phyloP scores from a whole-genome alignment of 306 rosid genomes.

The Astragalus membranaceus region DNA sequence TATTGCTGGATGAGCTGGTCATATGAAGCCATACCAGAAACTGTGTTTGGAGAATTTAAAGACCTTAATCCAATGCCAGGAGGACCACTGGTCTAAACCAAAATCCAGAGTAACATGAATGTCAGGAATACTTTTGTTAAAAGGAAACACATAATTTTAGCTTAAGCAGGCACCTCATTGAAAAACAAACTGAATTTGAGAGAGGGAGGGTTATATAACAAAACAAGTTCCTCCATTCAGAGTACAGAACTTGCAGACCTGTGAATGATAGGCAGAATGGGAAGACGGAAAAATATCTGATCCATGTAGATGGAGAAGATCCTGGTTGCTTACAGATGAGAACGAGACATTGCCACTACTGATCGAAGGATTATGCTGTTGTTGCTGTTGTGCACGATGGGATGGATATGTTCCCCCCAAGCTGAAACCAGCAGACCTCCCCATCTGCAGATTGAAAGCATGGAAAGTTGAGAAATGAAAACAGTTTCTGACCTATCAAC shows the following conservation, averaged over 20 bases:
- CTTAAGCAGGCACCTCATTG: not conserved
- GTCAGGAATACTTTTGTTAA: constrained; percentile 9
- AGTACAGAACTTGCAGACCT: constrained; percentile 44
- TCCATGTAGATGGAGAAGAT: constrained; percentile 86
- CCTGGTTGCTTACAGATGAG: constrained; percentile 84
- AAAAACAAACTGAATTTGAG: not conserved
- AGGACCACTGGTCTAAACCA: constrained; percentile 75
- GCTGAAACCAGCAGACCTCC: constrained; percentile 85
- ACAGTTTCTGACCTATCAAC: not conserved
- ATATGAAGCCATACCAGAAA: constrained; percentile 82
- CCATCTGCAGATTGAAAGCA: constrained; percentile 58
- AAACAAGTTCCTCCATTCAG: not conserved
- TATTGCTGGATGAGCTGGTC: constrained; percentile 89
- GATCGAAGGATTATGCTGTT: constrained; percentile 78
- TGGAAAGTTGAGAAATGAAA: constrained; percentile 7
- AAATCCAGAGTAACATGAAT: constrained; percentile 7
- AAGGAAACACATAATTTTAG: not conserved
- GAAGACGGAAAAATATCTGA: constrained; percentile 86
- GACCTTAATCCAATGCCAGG: constrained; percentile 97
- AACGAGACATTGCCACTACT: constrained; percentile 75
- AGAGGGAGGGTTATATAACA: not conserved
- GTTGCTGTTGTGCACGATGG: constrained; percentile 85
- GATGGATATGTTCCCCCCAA: constrained; percentile 76
- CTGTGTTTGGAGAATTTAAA: constrained; percentile 66
- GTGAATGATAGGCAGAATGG: constrained; percentile 84